These are phyloP conservation scores for Dryas alaskensis DNA, from an alignment of 306 rosid genomes.

Conservation along the genomic window DNA sequence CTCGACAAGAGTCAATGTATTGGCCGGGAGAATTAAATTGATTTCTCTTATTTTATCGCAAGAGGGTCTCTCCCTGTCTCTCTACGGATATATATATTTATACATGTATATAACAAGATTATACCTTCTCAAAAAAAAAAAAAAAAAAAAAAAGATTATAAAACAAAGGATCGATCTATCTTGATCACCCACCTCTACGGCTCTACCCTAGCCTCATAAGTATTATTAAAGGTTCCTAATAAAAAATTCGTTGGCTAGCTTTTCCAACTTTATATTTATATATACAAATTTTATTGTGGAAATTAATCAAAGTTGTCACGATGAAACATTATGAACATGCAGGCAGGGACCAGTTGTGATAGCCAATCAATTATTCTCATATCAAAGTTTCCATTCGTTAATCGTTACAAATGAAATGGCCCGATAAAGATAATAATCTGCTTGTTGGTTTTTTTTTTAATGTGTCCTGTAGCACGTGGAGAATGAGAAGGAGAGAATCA, in stretches of 20 bases:
- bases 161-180: not conserved
- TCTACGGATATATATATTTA: too few relatives aligned
- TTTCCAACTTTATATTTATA: not conserved
- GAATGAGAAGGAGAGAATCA: not conserved
- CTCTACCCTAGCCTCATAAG: not conserved
- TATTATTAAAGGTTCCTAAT: not conserved
- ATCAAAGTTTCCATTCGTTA: not conserved
- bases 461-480: conserved; percentile 15
- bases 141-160: too few relatives aligned
- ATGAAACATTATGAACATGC: not conserved
- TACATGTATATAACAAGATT: not conserved
- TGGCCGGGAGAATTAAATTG: too few relatives aligned
- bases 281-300: not conserved
- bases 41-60: too few relatives aligned
- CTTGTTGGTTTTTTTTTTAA: not conserved
- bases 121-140: too few relatives aligned
- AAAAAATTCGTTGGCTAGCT: not conserved
- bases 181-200: not conserved
- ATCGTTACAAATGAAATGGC: too few relatives aligned
- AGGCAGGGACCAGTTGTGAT: conserved; percentile 13
- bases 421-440: conserved; percentile 5
- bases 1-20: too few relatives aligned
- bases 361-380: conserved; percentile 14
- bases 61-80: too few relatives aligned
- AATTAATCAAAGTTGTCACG: conserved; percentile 5